phyloP scores from a whole-genome alignment of 169 alveolate species.

The Plasmodium coatneyi region DNA sequence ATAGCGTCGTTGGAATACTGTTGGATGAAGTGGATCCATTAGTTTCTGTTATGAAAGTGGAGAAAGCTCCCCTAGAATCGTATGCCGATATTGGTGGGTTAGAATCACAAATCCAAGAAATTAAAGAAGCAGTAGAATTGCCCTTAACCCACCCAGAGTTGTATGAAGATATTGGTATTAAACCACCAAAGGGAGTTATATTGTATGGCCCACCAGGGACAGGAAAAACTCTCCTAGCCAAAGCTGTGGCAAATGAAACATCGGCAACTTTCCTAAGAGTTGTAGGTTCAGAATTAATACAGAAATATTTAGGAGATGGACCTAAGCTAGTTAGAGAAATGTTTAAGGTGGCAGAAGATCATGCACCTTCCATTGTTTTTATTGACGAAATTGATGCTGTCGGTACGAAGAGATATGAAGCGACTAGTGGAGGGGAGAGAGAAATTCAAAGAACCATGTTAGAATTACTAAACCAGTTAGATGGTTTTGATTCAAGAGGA shows the following conservation, averaged over 20 bases:
- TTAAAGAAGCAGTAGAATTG: conserved; percentile 95
- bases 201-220: conserved; percentile 96
- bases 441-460: conserved; percentile 99
- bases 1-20: conserved; percentile 97
- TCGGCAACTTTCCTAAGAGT: conserved; percentile 99
- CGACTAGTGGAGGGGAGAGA: conserved; percentile 99
- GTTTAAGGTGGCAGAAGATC: conserved; percentile 98
- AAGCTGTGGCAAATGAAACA: conserved; percentile 98
- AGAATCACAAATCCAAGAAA: conserved; percentile 97
- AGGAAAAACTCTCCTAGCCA: conserved; percentile 95
- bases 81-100: conserved; percentile 99
- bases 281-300: conserved; percentile 99
- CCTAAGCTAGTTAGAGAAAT: conserved; percentile 99
- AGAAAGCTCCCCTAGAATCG: conserved; percentile 99
- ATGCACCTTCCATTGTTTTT: conserved; percentile 99
- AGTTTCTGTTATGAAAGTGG: conserved; percentile 97
- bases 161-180: conserved; percentile 99
- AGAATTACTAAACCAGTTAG: conserved; percentile 98
- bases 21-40: conserved; percentile 98
- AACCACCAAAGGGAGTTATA: conserved; percentile 95
- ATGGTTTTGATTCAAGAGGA: conserved; percentile 99
- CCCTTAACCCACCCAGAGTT: conserved; percentile 99
- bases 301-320: conserved; percentile 99
- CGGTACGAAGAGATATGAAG: conserved; percentile 98
- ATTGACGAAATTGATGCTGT: conserved; percentile 99